Conservation (phyloP, 768 basidiomycete genomes). For the Boletus rubroflammeus region DNA sequence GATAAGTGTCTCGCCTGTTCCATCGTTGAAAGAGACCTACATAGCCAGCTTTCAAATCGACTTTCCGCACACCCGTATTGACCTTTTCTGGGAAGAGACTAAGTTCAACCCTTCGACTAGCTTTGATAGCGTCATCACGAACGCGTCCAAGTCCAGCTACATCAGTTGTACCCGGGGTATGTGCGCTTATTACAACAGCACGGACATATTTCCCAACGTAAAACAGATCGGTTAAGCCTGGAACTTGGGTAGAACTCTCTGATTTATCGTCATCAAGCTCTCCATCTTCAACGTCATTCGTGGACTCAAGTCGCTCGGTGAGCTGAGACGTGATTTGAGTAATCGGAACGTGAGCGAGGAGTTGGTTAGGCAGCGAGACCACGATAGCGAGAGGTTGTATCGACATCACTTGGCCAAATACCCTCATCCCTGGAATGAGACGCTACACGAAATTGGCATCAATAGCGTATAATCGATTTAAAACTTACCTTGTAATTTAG, state of each 20-base stretch:
- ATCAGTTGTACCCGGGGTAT: conserved; percentile 64
- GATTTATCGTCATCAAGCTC: conserved; percentile 46
- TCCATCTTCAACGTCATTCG: conserved; percentile 46
- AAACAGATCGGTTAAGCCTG: conserved; percentile 76
- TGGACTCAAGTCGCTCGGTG: conserved; percentile 65
- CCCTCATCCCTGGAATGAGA: conserved; percentile 76
- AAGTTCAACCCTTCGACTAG: conserved; percentile 79
- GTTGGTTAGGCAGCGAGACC: conserved; percentile 92
- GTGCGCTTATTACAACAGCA: conserved; percentile 66
- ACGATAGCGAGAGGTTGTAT: conserved; percentile 87
- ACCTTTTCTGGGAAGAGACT: conserved; percentile 81
- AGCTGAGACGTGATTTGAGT: conserved; percentile 84
- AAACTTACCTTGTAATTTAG: conserved; percentile 82
- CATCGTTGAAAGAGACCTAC: conserved; percentile 44
- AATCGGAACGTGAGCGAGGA: conserved; percentile 90
- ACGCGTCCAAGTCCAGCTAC: conserved; percentile 53
- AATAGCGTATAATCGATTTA: not conserved
- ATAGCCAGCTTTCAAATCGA: conserved; percentile 71
- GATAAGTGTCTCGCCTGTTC: conserved; percentile 2
- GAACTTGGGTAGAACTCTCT: conserved; percentile 37
- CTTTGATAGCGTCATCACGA: conserved; percentile 62
- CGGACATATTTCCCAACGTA: conserved; percentile 82
- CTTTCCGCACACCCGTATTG: conserved; percentile 74
- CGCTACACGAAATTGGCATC: conserved; percentile 45
- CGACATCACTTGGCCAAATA: conserved; percentile 82